Percentiles rank a stretch among this genome's conserved stretches.
phyloP scores from a whole-genome alignment of 768 basidiomycete genomes.

The Lentinula raphanica region DNA sequence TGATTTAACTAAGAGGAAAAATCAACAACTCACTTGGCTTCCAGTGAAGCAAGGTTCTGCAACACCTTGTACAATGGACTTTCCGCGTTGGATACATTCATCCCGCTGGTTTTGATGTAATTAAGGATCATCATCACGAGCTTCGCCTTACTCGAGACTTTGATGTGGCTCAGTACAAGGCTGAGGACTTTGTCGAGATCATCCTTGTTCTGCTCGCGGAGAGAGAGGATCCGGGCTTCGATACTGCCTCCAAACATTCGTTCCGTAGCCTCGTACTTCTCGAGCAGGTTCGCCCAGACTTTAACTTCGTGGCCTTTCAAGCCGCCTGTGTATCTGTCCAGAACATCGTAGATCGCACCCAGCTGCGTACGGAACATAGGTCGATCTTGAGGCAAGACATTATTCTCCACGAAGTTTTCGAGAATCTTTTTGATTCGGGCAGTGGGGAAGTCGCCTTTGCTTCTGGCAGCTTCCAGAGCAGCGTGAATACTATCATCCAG shows the following conservation, averaged over 20 bases:
- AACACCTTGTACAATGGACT: slow-evolving; percentile 70
- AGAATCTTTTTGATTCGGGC: slow-evolving; percentile 79
- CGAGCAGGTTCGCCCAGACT: slow-evolving; percentile 71
- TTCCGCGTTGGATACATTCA: slow-evolving; percentile 73
- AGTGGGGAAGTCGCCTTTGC: slow-evolving; percentile 88
- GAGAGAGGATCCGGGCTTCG: slow-evolving; percentile 82
- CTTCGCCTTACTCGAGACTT: slow-evolving; percentile 88
- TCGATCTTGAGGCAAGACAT: slow-evolving; percentile 74
- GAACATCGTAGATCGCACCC: slow-evolving; percentile 60
- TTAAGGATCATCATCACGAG: slow-evolving; percentile 84
- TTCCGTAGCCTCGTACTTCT: slow-evolving; percentile 80
- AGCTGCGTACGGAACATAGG: slow-evolving; percentile 75
- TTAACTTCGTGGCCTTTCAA: slow-evolving; percentile 83
- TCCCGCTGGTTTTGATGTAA: slow-evolving; percentile 76
- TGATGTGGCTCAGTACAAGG: slow-evolving; percentile 92
- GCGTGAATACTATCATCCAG: slow-evolving; percentile 83
- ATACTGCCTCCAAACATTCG: slow-evolving; percentile 92
- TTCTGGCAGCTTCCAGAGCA: slow-evolving; percentile 69
- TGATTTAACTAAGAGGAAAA: neutral
- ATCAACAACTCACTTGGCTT: slow-evolving; percentile 64
- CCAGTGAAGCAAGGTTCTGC: slow-evolving; percentile 77
- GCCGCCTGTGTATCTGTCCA: slow-evolving; percentile 77
- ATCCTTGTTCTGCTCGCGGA: slow-evolving; percentile 91
- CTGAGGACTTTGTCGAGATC: slow-evolving; percentile 83
- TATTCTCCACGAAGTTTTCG: slow-evolving; percentile 80